Evolutionary conservation across 768 basidiomycete species (phyloP), one percentile per base, ranked within the genome.

Genomic region (Leccinum aurantiacum): DNA sequence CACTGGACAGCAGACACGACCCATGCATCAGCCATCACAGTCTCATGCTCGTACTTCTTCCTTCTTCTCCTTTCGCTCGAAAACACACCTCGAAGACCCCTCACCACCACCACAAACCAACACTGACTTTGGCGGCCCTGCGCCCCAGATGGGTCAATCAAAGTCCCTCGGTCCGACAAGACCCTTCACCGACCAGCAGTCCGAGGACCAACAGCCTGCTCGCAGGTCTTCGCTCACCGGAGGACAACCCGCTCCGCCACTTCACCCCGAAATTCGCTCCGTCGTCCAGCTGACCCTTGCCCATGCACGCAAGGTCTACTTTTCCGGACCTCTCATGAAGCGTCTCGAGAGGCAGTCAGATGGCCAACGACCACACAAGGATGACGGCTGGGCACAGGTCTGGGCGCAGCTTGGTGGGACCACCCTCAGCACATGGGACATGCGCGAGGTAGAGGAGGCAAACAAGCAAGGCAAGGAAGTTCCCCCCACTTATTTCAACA

Each of bases 391-490:
- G 90, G 80, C 80, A 11, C 86, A 93, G 17, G 88, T 95, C 15
- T 95, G 91, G 91, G 93, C 88, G 1, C 93, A 95, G 75, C 79
- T 95, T 35, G 88, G 90, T 53, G 94, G 93, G 4, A 93, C 91
- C 6, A 94, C 90, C 22, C 80, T 95, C 65, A 93, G 91, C 66
- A 80, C 94, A 47, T 95, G 93, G 93, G 91, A 93, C 71, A 94
- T 95, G 89, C 85, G 83, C 67, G 84, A 89, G 66, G 87, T 95
- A 58, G 87, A 93, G 63, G 90, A 89, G 69, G 93, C 93, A 2
- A 92, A 85, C 65, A 85, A 83, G 66, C 79, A 86, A 66, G 91
- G 91, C 15, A 85, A 75, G 63, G 89, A 95, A 76, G 91, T 93
- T 1, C 93, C 93, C 14, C 93, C 93, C 6, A 79, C 85, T 1